phyloP scores from a whole-genome alignment of 2,329 filamentous ascomycete species.

The Pseudopithomyces maydicus region DNA sequence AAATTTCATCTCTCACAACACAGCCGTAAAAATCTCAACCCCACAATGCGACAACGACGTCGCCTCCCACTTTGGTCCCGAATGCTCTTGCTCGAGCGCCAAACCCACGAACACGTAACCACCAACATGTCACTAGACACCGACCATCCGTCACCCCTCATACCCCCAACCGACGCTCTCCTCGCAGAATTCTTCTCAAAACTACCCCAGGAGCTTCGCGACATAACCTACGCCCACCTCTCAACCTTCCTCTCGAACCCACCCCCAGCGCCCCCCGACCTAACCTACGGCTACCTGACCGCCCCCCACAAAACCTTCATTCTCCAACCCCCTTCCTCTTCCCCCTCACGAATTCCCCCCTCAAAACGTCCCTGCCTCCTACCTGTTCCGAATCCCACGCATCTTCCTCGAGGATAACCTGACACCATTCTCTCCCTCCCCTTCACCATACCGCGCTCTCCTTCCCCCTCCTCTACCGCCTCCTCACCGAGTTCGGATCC shows the following conservation, averaged over 20 bases:
- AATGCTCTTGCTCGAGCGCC: not conserved
- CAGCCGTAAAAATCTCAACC: not conserved
- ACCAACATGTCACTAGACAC: not conserved
- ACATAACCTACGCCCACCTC: constrained; percentile 4
- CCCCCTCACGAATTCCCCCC: too few relatives aligned
- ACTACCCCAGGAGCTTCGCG: constrained; percentile 6
- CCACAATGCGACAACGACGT: not conserved
- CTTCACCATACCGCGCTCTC: too few relatives aligned
- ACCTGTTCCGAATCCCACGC: too few relatives aligned
- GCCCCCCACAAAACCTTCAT: not conserved
- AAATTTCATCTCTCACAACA: not conserved
- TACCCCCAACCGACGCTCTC: not conserved
- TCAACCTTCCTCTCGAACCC: not conserved
- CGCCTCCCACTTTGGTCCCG: not conserved
- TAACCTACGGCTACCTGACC: not conserved
- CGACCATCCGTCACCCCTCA: not conserved
- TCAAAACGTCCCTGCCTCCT: too few relatives aligned
- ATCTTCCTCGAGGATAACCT: not conserved
- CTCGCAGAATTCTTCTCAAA: not conserved
- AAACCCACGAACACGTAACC: not conserved
- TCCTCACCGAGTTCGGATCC: not conserved
- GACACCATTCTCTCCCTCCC: not conserved
- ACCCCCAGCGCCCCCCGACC: not conserved
- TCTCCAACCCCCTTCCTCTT: not conserved
- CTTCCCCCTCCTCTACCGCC: not conserved